Percentiles rank a stretch among this genome's conserved stretches.
These are phyloP conservation scores for Jamesozyma lodderae DNA, from an alignment of 805 yeast species.

Conservation along the genomic window DNA sequence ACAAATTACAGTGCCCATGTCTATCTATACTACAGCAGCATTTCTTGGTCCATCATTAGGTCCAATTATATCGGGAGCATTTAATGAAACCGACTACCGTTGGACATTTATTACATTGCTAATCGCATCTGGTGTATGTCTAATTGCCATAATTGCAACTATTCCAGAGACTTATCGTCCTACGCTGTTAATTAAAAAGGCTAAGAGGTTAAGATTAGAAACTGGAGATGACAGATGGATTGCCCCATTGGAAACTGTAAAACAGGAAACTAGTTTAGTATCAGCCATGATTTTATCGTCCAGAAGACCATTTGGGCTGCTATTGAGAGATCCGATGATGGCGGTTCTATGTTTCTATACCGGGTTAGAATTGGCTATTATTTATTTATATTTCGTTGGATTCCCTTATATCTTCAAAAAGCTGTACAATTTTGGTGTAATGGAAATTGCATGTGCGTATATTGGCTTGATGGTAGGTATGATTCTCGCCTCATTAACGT, in stretches of 20 bases:
- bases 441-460: conserved; percentile 57
- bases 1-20: conserved; percentile 61
- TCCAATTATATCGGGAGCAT: conserved; percentile 52
- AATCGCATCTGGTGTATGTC: conserved; percentile 52
- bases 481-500: conserved; percentile 37
- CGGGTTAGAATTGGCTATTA: conserved; percentile 48
- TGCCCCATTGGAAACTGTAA: conserved; percentile 32
- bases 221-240: conserved; percentile 45
- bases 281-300: conserved; percentile 38
- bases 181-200: conserved; percentile 42
- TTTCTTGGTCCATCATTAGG: conserved; percentile 65
- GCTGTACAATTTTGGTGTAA: conserved; percentile 43
- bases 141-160: conserved; percentile 35
- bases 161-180: conserved; percentile 63
- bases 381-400: conserved; percentile 58
- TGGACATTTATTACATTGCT: conserved; percentile 64
- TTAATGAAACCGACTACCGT: conserved; percentile 44
- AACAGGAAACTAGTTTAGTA: conserved; percentile 35
- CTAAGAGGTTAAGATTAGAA: conserved; percentile 40
- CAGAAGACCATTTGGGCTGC: conserved; percentile 43
- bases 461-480: conserved; percentile 49
- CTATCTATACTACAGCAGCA: conserved; percentile 55
- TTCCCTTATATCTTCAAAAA: conserved; percentile 50
- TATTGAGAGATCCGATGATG: conserved; percentile 48
- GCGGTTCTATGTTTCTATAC: conserved; percentile 45